phyloP scores from a whole-genome alignment of 1,139 yeast species.

The Yamadazyma atmosphaerica region DNA sequence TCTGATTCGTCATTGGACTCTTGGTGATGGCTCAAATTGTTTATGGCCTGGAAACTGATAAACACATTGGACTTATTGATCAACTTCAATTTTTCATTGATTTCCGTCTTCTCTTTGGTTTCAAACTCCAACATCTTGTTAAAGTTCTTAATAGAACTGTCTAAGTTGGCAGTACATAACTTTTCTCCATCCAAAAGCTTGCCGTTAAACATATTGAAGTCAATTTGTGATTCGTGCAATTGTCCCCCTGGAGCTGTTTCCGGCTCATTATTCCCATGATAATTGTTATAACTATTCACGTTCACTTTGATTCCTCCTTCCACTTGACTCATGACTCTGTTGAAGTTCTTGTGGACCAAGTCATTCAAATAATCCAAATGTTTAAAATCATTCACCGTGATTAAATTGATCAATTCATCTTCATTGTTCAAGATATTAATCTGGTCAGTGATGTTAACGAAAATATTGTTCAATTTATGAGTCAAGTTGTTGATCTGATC shows the following conservation, averaged over 20 bases:
- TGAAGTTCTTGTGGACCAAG: conserved; percentile 67
- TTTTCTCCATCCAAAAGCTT: conserved; percentile 85
- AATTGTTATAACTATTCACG: conserved; percentile 54
- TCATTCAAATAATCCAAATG: conserved; percentile 69
- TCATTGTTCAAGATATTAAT: conserved; percentile 66
- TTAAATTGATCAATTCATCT: conserved; percentile 45
- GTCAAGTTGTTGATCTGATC: conserved; percentile 25
- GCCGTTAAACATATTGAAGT: conserved; percentile 74
- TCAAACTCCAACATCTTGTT: conserved; percentile 25
- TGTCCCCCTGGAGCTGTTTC: no score
- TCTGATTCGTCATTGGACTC: conserved; percentile 18
- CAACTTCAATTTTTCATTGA: conserved; percentile 20
- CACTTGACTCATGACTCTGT: conserved; percentile 84
- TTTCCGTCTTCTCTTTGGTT: conserved; percentile 22
- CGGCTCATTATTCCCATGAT: conserved; percentile 10
- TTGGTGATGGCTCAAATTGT: conserved; percentile 15
- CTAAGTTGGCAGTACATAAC: conserved; percentile 83
- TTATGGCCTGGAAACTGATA: conserved; percentile 72
- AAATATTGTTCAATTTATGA: conserved; percentile 35
- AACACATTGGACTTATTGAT: conserved; percentile 65
- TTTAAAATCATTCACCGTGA: conserved; percentile 74
- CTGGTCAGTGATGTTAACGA: conserved; percentile 41
- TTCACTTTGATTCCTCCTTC: conserved; percentile 79
- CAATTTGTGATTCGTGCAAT: conserved; percentile 29
- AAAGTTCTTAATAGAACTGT: conserved; percentile 60